phyloP scores from a whole-genome alignment of 495 filamentous ascomycete genomes.

The Penicillium mononematosum region DNA sequence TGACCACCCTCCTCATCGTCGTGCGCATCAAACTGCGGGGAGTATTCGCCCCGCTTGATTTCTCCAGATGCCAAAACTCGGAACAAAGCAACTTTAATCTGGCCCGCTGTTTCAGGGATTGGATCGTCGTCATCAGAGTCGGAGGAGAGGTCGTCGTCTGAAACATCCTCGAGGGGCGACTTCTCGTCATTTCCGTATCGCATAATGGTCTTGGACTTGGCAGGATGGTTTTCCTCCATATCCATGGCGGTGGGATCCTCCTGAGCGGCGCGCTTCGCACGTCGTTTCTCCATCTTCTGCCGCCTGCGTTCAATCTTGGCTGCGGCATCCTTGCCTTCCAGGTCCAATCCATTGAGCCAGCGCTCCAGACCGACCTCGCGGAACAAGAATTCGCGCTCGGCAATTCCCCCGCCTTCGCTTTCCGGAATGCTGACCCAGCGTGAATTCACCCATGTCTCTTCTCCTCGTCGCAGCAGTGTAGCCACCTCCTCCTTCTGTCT shows the following conservation, averaged over 20 bases:
- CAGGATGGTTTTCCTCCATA: slow-evolving; percentile 44
- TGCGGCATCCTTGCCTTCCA: slow-evolving; percentile 82
- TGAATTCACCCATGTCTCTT: slow-evolving; percentile 99
- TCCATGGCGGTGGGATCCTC: slow-evolving; percentile 51
- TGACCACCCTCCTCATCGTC: slow-evolving; percentile 76
- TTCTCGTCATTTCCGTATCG: slow-evolving; percentile 73
- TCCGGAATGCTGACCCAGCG: slow-evolving; percentile 94
- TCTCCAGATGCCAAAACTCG: slow-evolving; percentile 93
- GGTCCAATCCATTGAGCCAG: slow-evolving; percentile 91
- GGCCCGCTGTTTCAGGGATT: slow-evolving; percentile 87
- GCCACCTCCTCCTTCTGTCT: slow-evolving; percentile 95
- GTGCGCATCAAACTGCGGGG: slow-evolving; percentile 95
- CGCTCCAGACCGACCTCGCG: slow-evolving; percentile 94
- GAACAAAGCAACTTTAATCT: slow-evolving; percentile 98
- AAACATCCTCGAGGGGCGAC: slow-evolving; percentile 69
- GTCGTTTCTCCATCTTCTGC: slow-evolving; percentile 84
- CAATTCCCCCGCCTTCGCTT: slow-evolving; percentile 87
- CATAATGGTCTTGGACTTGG: slow-evolving; percentile 60
- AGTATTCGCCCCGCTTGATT: slow-evolving; percentile 96
- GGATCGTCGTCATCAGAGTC: slow-evolving; percentile 82
- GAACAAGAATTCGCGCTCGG: slow-evolving; percentile 96
- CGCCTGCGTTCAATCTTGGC: slow-evolving; percentile 85
- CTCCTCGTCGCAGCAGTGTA: slow-evolving; percentile 85
- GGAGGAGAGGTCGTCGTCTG: slow-evolving; percentile 66
- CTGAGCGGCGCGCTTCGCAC: slow-evolving; percentile 59